Evolutionary conservation across 345 rosid genomes (phyloP), one percentile per base, ranked within the genome.

Genomic region (Camelina sativa): DNA sequence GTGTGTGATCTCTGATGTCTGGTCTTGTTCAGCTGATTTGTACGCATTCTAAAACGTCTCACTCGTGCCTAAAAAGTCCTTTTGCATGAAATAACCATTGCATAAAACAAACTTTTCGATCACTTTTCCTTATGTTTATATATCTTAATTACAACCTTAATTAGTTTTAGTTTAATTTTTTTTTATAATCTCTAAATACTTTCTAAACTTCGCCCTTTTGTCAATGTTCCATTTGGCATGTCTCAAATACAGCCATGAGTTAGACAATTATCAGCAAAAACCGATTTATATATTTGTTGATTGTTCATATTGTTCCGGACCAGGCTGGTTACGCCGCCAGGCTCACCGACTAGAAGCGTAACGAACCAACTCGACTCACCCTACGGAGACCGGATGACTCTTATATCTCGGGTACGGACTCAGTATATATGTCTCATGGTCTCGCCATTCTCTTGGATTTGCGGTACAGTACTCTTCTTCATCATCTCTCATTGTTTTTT

Each of bases 251-350:
- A 3, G 12, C 41, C 12, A 38, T 38, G 41, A 9, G 1, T 38
- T 38, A 38, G 11, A 38, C 11, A 38, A 3, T 38, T 0, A 38
- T 2, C 41, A 38, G 12, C 35, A 46, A 48, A 28, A 48, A 51
- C 47, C 8, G 30, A 41, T 12, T 16, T 46, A 50, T 19, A 48
- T 3, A n/a, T 58, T 13, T 58, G 38, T 58, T 13, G 48, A 38
- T 56, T 53, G 34, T 15, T 4, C 16, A 0, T 28, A 69, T 60
- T 28, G 25, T 37, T 46, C 40, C 13, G 4, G 43, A 40, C 3
- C 43, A 76, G 72, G 80, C 52, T 76, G 43, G 63, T 76, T 56
- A 70, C 80, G 46, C 76, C 80, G 55, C 80, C 80, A 16, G 76
- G 46, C 59, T 59, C 80, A 69, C 80, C 80, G 19, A 62, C 19